Percentiles rank a stretch among this genome's conserved stretches.
phyloP scores from a whole-genome alignment of 768 basidiomycete species.

The Suillus sp. region DNA sequence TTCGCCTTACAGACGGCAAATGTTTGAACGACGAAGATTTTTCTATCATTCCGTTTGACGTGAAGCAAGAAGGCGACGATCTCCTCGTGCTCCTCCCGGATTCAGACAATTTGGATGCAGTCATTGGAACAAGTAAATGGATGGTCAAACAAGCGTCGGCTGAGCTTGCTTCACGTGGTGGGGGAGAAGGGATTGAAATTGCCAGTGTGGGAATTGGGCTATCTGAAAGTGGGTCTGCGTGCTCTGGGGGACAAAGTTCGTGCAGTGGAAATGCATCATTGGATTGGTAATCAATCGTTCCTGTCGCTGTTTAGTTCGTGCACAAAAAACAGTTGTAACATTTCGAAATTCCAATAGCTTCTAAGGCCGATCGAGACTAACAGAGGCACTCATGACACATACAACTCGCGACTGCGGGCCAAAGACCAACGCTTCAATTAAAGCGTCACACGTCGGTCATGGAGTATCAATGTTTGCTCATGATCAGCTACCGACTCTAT shows the following conservation, averaged over 20 bases:
- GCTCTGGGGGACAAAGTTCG: conserved; percentile 5
- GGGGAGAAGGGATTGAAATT: conserved; percentile 38
- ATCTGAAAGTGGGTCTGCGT: conserved; percentile 11
- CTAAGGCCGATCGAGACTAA: no score
- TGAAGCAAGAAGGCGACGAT: conserved; percentile 44
- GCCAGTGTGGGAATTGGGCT: conserved; percentile 22
- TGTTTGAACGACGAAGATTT: conserved; percentile 64
- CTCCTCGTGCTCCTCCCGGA: conserved; percentile 58
- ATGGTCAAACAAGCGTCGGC: conserved; percentile 56
- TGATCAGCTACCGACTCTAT: neutral
- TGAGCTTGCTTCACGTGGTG: conserved; percentile 36
- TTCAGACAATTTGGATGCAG: conserved; percentile 51
- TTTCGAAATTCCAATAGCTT: neutral
- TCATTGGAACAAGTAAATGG: conserved; percentile 69
- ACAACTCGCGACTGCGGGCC: neutral
- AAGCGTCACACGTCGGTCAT: neutral
- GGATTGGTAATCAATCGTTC: conserved; percentile 14
- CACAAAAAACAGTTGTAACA: neutral
- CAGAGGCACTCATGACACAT: no score
- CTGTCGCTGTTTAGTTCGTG: neutral
- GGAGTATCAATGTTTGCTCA: neutral
- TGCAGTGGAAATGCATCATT: conserved; percentile 13
- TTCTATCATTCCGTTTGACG: conserved; percentile 63
- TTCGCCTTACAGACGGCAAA: conserved; percentile 52
- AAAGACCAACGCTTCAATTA: neutral